A percentile compares a stretch with the other conserved stretches of the same genome.
These are phyloP conservation scores for Rhynchosporium secalis DNA, from an alignment of 2,329 filamentous ascomycete species.

Conservation along the genomic window DNA sequence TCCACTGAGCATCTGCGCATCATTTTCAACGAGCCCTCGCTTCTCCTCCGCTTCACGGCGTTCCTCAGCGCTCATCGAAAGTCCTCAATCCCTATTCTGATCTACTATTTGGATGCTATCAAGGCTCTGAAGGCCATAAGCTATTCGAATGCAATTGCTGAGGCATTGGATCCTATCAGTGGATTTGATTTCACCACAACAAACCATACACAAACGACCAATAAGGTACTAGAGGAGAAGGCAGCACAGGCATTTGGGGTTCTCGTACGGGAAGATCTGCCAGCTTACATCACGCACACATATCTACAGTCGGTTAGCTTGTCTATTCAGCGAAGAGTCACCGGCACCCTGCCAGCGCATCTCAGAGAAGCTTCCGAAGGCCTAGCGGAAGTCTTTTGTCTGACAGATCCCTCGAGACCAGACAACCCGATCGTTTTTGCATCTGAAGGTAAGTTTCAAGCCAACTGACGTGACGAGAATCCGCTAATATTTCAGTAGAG, in stretches of 20 bases:
- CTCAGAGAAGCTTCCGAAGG: constrained; percentile 71
- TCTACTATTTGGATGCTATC: constrained; percentile 70
- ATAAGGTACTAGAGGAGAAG: constrained; percentile 60
- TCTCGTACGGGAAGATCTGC: constrained; percentile 66
- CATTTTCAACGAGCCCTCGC: constrained; percentile 64
- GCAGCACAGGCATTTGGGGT: constrained; percentile 64
- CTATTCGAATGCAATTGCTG: constrained; percentile 69
- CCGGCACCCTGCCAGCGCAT: constrained; percentile 63
- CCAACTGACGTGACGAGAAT: background rate
- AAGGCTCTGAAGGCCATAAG: constrained; percentile 71
- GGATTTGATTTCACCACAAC: constrained; percentile 56
- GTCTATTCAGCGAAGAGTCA: constrained; percentile 67
- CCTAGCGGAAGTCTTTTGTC: constrained; percentile 73
- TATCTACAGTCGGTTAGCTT: constrained; percentile 70
- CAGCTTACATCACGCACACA: constrained; percentile 68
- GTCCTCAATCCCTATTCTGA: constrained; percentile 62
- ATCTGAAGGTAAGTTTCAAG: constrained; percentile 59
- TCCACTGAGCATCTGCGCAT: constrained; percentile 63
- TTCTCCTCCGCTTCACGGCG: constrained; percentile 65
- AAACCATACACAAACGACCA: constrained; percentile 53
- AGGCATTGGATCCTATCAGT: constrained; percentile 57
- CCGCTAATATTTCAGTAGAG: constrained; percentile 47
- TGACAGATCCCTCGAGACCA: constrained; percentile 70
- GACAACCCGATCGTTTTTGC: constrained; percentile 79
- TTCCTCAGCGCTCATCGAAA: constrained; percentile 63